phyloP scores from a whole-genome alignment of 192 early-diverging fungal species.

The Entophlyctis helioformis region DNA sequence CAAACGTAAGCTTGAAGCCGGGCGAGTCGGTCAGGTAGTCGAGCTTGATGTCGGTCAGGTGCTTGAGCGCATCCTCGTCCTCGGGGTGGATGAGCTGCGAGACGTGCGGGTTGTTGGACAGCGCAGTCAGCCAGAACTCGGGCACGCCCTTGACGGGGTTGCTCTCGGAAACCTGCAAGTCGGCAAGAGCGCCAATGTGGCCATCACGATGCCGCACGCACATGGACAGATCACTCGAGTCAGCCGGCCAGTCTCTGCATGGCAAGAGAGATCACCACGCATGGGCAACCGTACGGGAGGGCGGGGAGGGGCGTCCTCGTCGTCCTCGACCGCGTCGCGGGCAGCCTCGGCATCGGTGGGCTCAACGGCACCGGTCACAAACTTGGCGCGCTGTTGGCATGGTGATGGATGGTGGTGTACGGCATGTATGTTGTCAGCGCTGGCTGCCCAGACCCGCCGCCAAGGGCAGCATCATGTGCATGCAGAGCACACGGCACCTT shows the following conservation, averaged over 20 bases:
- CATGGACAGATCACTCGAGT: too few species aligned
- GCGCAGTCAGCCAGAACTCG: slow-evolving; percentile 89
- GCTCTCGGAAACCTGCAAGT: slow-evolving; percentile 8
- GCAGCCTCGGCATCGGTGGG: slow-evolving; percentile 81
- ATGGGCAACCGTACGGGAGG: neutral
- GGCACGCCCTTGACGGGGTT: slow-evolving; percentile 59
- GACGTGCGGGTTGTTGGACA: slow-evolving; percentile 77
- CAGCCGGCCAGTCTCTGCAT: too few species aligned
- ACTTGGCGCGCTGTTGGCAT: slow-evolving; percentile 46
- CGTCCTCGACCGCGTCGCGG: slow-evolving; percentile 43
- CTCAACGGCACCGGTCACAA: slow-evolving; percentile 71
- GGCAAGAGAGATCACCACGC: too few species aligned
- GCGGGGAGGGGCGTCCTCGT: slow-evolving; percentile 21
- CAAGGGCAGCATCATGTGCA: neutral
- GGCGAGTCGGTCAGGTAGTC: slow-evolving; percentile 71
- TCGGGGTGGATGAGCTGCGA: slow-evolving; percentile 77
- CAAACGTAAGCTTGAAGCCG: slow-evolving; percentile 91
- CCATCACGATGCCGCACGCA: too few species aligned
- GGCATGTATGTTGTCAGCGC: too few species aligned
- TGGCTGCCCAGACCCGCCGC: too few species aligned
- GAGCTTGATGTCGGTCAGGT: slow-evolving; percentile 79
- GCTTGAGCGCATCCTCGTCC: slow-evolving; percentile 82
- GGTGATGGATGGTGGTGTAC: too few species aligned
- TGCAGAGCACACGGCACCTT: slow-evolving; percentile 12
- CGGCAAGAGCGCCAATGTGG: neutral